Percentiles rank a stretch among this genome's conserved stretches.
Conservation (phyloP, 352 stramenopile genomes). For the Phytophthora pinifolia region DNA sequence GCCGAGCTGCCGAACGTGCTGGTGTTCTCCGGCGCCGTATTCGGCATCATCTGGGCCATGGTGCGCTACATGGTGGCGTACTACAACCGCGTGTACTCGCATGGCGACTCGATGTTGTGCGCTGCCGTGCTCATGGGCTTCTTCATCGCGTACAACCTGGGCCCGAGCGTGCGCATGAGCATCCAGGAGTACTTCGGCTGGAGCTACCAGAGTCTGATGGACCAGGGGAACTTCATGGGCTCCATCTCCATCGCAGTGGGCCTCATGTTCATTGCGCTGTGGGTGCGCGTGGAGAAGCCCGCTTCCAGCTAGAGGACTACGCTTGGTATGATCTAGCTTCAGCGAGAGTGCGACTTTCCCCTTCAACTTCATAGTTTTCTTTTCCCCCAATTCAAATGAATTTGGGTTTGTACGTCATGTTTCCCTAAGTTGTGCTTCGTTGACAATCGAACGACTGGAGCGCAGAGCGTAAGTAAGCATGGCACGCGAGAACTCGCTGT, state of each 20-base stretch:
- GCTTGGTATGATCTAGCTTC: slow-evolving; percentile 22
- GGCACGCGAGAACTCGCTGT: slow-evolving; percentile 26
- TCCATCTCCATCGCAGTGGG: slow-evolving; percentile 77
- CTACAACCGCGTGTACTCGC: slow-evolving; percentile 71
- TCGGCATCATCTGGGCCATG: slow-evolving; percentile 77
- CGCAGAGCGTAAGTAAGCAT: slow-evolving; percentile 25
- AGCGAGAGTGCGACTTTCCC: slow-evolving; percentile 18
- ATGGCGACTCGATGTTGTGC: slow-evolving; percentile 74
- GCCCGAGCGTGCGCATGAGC: slow-evolving; percentile 80
- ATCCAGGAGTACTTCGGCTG: slow-evolving; percentile 89
- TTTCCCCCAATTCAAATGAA: slow-evolving; percentile 29
- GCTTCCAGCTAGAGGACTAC: slow-evolving; percentile 19
- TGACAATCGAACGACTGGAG: slow-evolving; percentile 17
- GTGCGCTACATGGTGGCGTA: slow-evolving; percentile 82
- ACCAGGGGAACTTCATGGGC: slow-evolving; percentile 88
- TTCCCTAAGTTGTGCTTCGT: not conserved
- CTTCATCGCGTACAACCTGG: slow-evolving; percentile 78
- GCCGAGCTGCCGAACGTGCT: slow-evolving; percentile 81
- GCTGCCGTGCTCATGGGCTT: slow-evolving; percentile 72
- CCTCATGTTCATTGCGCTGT: slow-evolving; percentile 83
- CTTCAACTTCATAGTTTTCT: slow-evolving; percentile 34
- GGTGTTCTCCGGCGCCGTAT: slow-evolving; percentile 73
- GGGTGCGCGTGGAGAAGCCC: slow-evolving; percentile 82
- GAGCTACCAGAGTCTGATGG: slow-evolving; percentile 87
- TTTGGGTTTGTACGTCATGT: slow-evolving; percentile 29